These are phyloP conservation scores for Populus hybrid DNA, from an alignment of 441 rosid genomes.

Conservation along the genomic window DNA sequence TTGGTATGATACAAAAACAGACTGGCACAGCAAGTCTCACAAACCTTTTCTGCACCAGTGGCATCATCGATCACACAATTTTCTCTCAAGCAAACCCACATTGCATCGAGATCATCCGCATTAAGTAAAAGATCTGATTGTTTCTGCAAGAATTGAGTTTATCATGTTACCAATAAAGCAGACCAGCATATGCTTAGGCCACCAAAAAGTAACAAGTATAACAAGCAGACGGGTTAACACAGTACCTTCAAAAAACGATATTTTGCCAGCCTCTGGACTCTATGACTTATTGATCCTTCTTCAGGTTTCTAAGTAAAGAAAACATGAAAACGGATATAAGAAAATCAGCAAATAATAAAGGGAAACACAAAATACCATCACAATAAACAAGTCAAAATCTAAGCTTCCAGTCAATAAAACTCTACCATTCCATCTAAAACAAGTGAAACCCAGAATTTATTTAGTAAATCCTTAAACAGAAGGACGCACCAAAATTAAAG, in stretches of 20 bases:
- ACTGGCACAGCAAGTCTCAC: slow-evolving; percentile 4
- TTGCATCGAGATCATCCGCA: slow-evolving; percentile 96
- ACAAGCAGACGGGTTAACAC: slow-evolving; percentile 3
- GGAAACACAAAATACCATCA: background rate
- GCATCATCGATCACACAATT: slow-evolving; percentile 98
- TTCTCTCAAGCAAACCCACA: slow-evolving; percentile 99
- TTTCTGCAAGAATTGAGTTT: slow-evolving; percentile 50
- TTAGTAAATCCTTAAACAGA: background rate
- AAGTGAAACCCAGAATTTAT: background rate
- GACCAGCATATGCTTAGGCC: slow-evolving; percentile 7
- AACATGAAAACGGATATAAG: background rate
- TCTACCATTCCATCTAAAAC: background rate
- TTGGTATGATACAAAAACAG: background rate
- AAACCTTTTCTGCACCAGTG: slow-evolving; percentile 97
- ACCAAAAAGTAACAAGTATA: slow-evolving; percentile 3
- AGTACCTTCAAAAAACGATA: slow-evolving; percentile 85
- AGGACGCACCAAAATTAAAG: background rate
- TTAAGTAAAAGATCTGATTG: slow-evolving; percentile 94
- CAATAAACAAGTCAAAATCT: background rate
- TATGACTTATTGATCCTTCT: slow-evolving; percentile 93
- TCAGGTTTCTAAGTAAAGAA: slow-evolving; percentile 81
- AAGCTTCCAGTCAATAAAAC: background rate
- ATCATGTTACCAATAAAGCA: slow-evolving; percentile 11
- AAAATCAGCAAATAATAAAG: background rate
- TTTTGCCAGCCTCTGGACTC: slow-evolving; percentile 93